phyloP scores from a whole-genome alignment of 2,329 filamentous ascomycete species.

The Aspergillus carbonarius region DNA sequence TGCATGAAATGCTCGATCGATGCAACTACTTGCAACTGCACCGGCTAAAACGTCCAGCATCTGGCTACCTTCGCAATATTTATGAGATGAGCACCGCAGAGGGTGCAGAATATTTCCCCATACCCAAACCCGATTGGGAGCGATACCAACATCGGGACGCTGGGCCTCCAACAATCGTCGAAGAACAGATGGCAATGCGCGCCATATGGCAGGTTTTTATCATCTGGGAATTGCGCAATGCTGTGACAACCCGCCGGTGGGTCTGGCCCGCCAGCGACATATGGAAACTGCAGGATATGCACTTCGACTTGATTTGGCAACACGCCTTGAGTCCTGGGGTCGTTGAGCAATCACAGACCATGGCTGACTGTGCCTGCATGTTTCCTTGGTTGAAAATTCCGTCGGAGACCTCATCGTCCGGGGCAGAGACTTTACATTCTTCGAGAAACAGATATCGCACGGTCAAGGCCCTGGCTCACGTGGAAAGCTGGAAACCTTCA shows the following conservation, averaged over 20 bases:
- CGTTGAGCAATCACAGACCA: neutral
- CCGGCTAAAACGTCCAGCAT: neutral
- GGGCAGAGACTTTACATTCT: too few relatives aligned
- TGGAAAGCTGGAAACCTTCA: neutral
- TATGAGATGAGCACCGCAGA: too few relatives aligned
- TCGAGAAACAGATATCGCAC: neutral
- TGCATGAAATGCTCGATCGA: constrained; percentile 3
- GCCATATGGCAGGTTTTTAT: neutral
- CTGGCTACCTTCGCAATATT: too few relatives aligned
- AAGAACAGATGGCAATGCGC: neutral
- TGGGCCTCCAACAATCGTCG: neutral
- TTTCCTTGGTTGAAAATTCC: too few relatives aligned
- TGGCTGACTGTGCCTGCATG: neutral
- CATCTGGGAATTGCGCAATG: neutral
- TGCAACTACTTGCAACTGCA: neutral
- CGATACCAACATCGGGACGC: neutral
- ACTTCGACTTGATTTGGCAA: neutral
- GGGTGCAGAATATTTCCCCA: too few relatives aligned
- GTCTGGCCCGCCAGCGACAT: neutral
- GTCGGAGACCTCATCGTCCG: too few relatives aligned
- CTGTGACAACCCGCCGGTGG: neutral
- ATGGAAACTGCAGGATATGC: neutral
- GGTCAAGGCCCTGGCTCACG: neutral
- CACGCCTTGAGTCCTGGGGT: neutral
- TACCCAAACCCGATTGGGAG: neutral